These are phyloP conservation scores for Wolfiporia cocos DNA, from an alignment of 1,284 basidiomycete genomes.

Conservation along the genomic window DNA sequence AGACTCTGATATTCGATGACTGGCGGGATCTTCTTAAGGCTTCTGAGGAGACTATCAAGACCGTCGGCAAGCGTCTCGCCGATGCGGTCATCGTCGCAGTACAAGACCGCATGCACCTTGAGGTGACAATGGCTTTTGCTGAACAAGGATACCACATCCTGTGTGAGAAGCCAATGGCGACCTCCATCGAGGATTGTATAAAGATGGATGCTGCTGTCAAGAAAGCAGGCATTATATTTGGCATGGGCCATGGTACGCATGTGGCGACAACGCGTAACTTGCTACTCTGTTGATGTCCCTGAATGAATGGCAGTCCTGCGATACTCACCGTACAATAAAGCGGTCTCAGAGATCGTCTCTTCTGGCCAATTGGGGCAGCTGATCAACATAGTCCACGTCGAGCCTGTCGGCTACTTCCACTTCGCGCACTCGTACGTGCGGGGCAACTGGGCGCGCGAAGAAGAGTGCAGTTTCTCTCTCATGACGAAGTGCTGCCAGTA, in stretches of 20 bases:
- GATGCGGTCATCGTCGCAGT: conserved; percentile 78
- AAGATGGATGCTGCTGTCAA: conserved; percentile 69
- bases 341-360: conserved; percentile 62
- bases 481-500: conserved; percentile 90
- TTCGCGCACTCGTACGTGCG: conserved; percentile 85
- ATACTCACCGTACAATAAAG: conserved; percentile 77
- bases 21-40: conserved; percentile 69
- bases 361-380: conserved; percentile 71
- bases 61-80: conserved; percentile 61
- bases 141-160: conserved; percentile 81
- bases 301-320: conserved; percentile 83
- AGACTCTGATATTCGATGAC: conserved; percentile 60
- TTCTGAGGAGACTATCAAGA: conserved; percentile 57
- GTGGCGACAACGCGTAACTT: too few relatives aligned
- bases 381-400: conserved; percentile 73
- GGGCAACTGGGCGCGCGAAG: conserved; percentile 74
- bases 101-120: conserved; percentile 72
- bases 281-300: too few relatives aligned
- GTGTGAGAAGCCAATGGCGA: conserved; percentile 90
- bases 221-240: conserved; percentile 69
- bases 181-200: conserved; percentile 63
- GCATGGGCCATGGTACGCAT: conserved; percentile 71
- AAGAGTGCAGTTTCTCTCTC: conserved; percentile 68
- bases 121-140: conserved; percentile 69
- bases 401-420: conserved; percentile 76